Conservation (phyloP, 2,329 filamentous ascomycete genomes). For the Thielaviopsis populi region DNA sequence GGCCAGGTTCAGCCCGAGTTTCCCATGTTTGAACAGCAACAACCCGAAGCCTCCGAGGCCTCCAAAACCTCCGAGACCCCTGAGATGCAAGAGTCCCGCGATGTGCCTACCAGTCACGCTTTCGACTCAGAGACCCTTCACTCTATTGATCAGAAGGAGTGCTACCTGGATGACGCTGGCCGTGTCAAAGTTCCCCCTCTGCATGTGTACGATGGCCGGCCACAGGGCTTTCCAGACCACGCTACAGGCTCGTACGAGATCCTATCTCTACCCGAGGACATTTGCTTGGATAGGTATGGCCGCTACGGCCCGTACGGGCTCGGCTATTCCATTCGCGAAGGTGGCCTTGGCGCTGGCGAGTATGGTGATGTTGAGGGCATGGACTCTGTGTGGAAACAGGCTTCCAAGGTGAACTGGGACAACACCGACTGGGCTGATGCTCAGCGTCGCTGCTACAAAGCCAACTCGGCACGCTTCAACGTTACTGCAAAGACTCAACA, state of each 20-base stretch:
- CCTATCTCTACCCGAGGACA: slow-evolving; percentile 61
- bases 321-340: slow-evolving; percentile 64
- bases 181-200: slow-evolving; percentile 53
- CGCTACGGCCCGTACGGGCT: slow-evolving; percentile 78
- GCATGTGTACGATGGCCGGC: slow-evolving; percentile 61
- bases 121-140: slow-evolving; percentile 38
- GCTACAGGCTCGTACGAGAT: slow-evolving; percentile 77
- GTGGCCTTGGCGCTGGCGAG: slow-evolving; percentile 73
- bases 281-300: slow-evolving; percentile 89
- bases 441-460: slow-evolving; percentile 56
- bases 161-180: slow-evolving; percentile 58
- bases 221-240: slow-evolving; percentile 69
- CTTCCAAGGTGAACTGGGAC: slow-evolving; percentile 60
- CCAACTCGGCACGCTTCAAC: slow-evolving; percentile 55
- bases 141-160: slow-evolving; percentile 52
- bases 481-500: slow-evolving; percentile 25
- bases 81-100: not conserved
- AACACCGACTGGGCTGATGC: slow-evolving; percentile 64
- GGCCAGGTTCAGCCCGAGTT: slow-evolving; percentile 66
- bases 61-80: not conserved
- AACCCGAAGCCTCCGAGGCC: slow-evolving; percentile 21
- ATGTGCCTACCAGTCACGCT: slow-evolving; percentile 17
- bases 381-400: slow-evolving; percentile 61
- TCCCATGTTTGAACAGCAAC: slow-evolving; percentile 49
- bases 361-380: slow-evolving; percentile 69